phyloP scores from a whole-genome alignment of 768 basidiomycete species.

The Hortiboletus flavorubellus region DNA sequence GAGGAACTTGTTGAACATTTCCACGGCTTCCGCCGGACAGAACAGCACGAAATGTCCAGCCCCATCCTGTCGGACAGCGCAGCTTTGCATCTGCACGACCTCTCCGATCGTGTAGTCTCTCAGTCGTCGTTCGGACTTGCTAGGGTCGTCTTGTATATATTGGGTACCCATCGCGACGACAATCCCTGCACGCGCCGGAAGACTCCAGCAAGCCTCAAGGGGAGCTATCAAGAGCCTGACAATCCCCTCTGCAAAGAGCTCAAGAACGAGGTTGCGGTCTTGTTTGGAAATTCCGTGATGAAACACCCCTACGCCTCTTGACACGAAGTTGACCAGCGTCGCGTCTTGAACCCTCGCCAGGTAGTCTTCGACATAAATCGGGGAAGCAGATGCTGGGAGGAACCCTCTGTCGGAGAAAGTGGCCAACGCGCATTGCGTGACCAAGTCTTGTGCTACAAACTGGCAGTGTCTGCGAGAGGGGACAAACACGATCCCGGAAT shows the following conservation, averaged over 20 bases:
- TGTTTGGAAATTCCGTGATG: constrained; percentile 63
- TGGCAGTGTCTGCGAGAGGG: constrained; percentile 79
- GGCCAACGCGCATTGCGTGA: constrained; percentile 82
- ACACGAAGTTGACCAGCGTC: constrained; percentile 64
- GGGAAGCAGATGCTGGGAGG: constrained; percentile 47
- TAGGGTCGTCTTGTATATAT: constrained; percentile 53
- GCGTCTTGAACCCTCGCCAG: constrained; percentile 58
- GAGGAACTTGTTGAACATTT: constrained; percentile 79
- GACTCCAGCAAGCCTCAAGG: constrained; percentile 80
- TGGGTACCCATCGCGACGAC: constrained; percentile 95
- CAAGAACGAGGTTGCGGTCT: constrained; percentile 72
- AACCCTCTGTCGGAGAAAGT: constrained; percentile 68
- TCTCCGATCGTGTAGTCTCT: constrained; percentile 80
- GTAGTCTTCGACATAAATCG: constrained; percentile 57
- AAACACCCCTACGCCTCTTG: constrained; percentile 86
- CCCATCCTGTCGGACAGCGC: constrained; percentile 63
- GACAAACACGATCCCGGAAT: constrained; percentile 77
- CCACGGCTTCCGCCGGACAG: constrained; percentile 83
- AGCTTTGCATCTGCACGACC: constrained; percentile 88
- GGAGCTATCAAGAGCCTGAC: constrained; percentile 80
- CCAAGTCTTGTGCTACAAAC: constrained; percentile 72
- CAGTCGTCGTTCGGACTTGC: constrained; percentile 59
- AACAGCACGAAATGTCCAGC: constrained; percentile 77
- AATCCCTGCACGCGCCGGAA: constrained; percentile 78
- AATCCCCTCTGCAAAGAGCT: constrained; percentile 77